A percentile compares a stretch with the other conserved stretches of the same genome.
Conservation (phyloP, 495 filamentous ascomycete species). For the Cercophora newfieldiana region DNA sequence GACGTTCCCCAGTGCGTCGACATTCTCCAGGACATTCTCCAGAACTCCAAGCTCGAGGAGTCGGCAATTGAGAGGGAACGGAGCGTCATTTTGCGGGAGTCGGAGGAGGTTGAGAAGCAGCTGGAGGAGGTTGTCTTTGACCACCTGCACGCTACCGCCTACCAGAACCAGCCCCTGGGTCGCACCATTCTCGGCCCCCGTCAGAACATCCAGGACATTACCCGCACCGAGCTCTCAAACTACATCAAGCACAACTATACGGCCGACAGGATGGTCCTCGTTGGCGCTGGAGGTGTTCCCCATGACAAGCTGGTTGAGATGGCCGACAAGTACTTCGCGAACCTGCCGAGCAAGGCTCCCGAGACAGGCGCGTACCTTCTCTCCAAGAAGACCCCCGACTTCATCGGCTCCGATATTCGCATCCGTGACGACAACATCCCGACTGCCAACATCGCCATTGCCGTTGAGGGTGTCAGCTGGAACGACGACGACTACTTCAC, state of each 20-base stretch:
- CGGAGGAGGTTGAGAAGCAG: slow-evolving; percentile 99
- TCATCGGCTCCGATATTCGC: slow-evolving; percentile 92
- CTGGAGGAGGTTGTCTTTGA: slow-evolving; percentile 99
- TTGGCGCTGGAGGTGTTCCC: slow-evolving; percentile 90
- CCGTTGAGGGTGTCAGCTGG: slow-evolving; percentile 99
- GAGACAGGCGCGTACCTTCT: slow-evolving; percentile 67
- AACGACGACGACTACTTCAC: slow-evolving; percentile 99
- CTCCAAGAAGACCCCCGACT: slow-evolving; percentile 86
- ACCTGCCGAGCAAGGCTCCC: slow-evolving; percentile 68
- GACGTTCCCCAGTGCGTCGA: slow-evolving; percentile 95
- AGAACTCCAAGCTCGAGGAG: slow-evolving; percentile 95
- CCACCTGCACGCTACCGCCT: slow-evolving; percentile 97
- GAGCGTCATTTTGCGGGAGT: slow-evolving; percentile 96
- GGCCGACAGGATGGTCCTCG: slow-evolving; percentile 98
- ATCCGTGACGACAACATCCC: slow-evolving; percentile 95
- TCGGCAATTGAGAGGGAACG: slow-evolving; percentile 93
- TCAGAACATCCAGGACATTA: slow-evolving; percentile 97
- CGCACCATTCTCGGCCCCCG: slow-evolving; percentile 96
- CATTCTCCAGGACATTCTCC: slow-evolving; percentile 97
- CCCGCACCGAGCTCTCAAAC: slow-evolving; percentile 79
- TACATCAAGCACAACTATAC: slow-evolving; percentile 99
- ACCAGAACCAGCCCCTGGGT: slow-evolving; percentile 91
- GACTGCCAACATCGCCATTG: slow-evolving; percentile 96
- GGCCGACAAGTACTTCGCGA: slow-evolving; percentile 92
- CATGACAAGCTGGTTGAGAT: slow-evolving; percentile 92